Evolutionary conservation across 169 alveolate species (phyloP).

Genomic region (Miamiensis avidus): DNA sequence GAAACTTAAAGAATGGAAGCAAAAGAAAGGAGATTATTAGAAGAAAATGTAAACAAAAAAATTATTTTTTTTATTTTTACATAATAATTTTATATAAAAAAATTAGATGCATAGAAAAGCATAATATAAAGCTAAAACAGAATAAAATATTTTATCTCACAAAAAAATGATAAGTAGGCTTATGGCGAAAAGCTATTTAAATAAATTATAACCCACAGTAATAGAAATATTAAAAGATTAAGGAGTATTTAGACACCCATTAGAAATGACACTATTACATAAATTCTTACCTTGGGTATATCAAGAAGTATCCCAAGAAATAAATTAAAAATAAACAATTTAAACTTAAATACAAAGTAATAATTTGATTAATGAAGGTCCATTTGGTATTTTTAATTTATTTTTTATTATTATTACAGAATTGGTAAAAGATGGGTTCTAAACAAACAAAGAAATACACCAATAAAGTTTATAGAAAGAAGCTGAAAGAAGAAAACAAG

Average conservation of each 20-base stretch:
- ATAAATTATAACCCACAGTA: constrained; percentile 49
- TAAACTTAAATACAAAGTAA: constrained; percentile 38
- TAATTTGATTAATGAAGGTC: constrained; percentile 25
- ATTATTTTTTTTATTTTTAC: background rate
- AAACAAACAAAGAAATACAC: constrained; percentile 37
- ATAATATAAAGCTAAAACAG: constrained; percentile 44
- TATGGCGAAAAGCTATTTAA: constrained; percentile 64
- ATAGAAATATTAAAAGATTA: constrained; percentile 51
- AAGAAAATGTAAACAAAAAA: constrained; percentile 63
- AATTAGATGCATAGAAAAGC: constrained; percentile 55
- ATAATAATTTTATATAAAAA: constrained; percentile 5
- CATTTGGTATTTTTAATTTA: constrained; percentile 35
- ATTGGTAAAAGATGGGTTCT: constrained; percentile 36
- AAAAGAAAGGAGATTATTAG: constrained; percentile 80
- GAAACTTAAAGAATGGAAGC: constrained; percentile 87
- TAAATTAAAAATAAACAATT: constrained; percentile 31
- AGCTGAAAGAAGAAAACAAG: constrained; percentile 41
- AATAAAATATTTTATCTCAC: constrained; percentile 57
- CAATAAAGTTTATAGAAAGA: constrained; percentile 48
- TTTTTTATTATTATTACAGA: constrained; percentile 44
- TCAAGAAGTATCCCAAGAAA: constrained; percentile 32
- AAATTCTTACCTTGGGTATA: constrained; percentile 63
- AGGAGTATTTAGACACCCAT: constrained; percentile 63
- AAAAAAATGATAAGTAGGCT: constrained; percentile 64
- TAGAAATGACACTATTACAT: constrained; percentile 45